A percentile compares a stretch with the other conserved stretches of the same genome.
These are phyloP conservation scores for Auricularia heimuer DNA, from an alignment of 768 basidiomycete species.

Conservation along the genomic window DNA sequence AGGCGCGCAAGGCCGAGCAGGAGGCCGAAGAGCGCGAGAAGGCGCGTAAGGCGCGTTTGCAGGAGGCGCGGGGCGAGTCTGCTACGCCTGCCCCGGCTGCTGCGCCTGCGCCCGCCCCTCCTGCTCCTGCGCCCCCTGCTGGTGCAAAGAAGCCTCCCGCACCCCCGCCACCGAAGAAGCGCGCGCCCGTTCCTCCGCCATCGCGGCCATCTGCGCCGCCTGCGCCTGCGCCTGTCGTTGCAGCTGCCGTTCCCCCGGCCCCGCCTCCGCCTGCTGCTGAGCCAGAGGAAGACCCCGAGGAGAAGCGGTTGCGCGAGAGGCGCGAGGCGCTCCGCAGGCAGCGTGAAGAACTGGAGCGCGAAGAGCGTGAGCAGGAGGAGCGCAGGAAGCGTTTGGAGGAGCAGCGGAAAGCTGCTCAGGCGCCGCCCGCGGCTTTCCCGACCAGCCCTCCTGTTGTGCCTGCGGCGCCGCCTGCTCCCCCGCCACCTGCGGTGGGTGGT, in stretches of 20 bases:
- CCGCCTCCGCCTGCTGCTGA: conserved; percentile 46
- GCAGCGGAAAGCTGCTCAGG: conserved; percentile 11
- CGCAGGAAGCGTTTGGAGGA: conserved; percentile 7
- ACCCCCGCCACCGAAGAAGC: conserved; percentile 30
- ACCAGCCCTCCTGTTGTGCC: conserved; percentile 15
- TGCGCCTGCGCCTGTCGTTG: conserved; percentile 24
- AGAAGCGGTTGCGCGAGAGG: conserved; percentile 46
- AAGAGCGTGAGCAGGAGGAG: conserved; percentile 45
- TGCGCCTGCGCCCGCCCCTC: conserved; percentile 16
- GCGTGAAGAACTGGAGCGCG: conserved; percentile 53
- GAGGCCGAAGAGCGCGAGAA: conserved; percentile 74
- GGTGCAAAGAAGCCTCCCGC: conserved; percentile 32
- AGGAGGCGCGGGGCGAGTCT: conserved; percentile 53
- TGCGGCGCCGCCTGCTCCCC: conserved; percentile 11
- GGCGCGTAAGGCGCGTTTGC: conserved; percentile 60
- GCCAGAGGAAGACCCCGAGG: conserved; percentile 46
- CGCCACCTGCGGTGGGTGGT: conserved; percentile 18
- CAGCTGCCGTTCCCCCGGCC: too few species aligned
- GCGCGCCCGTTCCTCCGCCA: conserved; percentile 30
- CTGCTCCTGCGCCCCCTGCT: conserved; percentile 17
- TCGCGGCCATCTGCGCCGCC: conserved; percentile 23
- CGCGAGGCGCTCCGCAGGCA: conserved; percentile 66
- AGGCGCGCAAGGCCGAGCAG: conserved; percentile 63
- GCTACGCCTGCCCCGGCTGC: conserved; percentile 19
- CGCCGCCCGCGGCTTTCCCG: conserved; percentile 10